phyloP scores from a whole-genome alignment of 2,329 filamentous ascomycete genomes.

The Ceratocystis diversiconidia region DNA sequence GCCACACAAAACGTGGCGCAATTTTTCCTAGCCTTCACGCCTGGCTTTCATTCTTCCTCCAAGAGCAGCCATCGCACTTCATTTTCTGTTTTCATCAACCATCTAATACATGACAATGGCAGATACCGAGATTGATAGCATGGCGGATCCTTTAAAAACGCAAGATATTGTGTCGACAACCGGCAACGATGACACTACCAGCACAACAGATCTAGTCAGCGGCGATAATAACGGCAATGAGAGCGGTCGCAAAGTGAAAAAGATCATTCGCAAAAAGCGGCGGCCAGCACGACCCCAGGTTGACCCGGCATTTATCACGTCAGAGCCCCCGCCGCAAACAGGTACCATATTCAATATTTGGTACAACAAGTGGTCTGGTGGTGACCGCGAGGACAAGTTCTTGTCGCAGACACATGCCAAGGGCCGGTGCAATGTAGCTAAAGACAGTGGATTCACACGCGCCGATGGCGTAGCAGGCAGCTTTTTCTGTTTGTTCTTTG shows the following conservation, averaged over 20 bases:
- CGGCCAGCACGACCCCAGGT: constrained; percentile 82
- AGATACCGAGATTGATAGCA: constrained; percentile 2
- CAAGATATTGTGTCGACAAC: not conserved
- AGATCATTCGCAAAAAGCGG: constrained; percentile 86
- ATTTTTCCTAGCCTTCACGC: not conserved
- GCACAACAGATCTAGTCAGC: not conserved
- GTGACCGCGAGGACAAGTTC: constrained; percentile 86
- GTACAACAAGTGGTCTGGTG: constrained; percentile 98
- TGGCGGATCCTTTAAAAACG: not conserved
- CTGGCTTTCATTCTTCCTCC: not conserved
- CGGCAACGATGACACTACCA: not conserved
- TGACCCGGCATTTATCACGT: constrained; percentile 68
- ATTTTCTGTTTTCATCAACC: not conserved
- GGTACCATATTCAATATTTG: constrained; percentile 96
- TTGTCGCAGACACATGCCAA: constrained; percentile 69
- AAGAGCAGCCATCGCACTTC: constrained; percentile 15
- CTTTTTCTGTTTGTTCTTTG: constrained; percentile 89
- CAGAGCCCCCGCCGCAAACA: constrained; percentile 78
- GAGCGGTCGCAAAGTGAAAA: constrained; percentile 48
- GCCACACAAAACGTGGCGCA: not conserved
- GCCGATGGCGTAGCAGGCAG: constrained; percentile 64
- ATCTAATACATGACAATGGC: not conserved
- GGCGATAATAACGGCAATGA: constrained; percentile 24
- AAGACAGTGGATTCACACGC: constrained; percentile 64
- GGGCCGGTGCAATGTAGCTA: constrained; percentile 73